These are phyloP conservation scores for Rhazya stricta DNA, from an alignment of 257 asterid genomes.

Conservation along the genomic window DNA sequence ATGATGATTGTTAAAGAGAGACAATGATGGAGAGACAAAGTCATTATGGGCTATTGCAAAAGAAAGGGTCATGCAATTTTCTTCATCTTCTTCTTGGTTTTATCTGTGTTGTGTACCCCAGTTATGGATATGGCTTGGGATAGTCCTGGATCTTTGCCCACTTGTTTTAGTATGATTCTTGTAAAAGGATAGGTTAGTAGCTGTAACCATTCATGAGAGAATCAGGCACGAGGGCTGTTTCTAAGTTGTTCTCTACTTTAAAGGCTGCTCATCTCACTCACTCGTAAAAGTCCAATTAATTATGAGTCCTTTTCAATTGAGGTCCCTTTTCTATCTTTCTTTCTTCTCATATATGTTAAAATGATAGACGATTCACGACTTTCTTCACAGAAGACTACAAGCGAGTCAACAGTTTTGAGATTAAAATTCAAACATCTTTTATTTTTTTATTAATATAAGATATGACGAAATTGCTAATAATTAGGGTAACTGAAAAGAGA, in stretches of 20 bases:
- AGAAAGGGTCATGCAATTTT: neutral
- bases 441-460: too few species aligned
- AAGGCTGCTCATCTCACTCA: too few species aligned
- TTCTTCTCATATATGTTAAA: neutral
- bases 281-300: neutral
- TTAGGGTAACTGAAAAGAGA: neutral
- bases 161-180: neutral
- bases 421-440: too few species aligned
- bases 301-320: neutral
- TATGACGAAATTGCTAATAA: too few species aligned
- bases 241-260: neutral
- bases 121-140: neutral
- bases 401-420: too few species aligned
- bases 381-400: too few species aligned
- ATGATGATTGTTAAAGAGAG: neutral
- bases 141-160: neutral
- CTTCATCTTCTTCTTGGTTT: neutral
- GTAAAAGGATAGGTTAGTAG: neutral
- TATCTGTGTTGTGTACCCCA: neutral
- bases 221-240: slow-evolving; percentile 11
- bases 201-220: neutral
- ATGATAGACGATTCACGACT: too few species aligned
- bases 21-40: slow-evolving; percentile 14
- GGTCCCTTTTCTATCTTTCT: neutral
- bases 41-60: slow-evolving; percentile 6